These are phyloP conservation scores for Stentor coeruleus DNA, from an alignment of 73 alveolate genomes.

Conservation along the genomic window DNA sequence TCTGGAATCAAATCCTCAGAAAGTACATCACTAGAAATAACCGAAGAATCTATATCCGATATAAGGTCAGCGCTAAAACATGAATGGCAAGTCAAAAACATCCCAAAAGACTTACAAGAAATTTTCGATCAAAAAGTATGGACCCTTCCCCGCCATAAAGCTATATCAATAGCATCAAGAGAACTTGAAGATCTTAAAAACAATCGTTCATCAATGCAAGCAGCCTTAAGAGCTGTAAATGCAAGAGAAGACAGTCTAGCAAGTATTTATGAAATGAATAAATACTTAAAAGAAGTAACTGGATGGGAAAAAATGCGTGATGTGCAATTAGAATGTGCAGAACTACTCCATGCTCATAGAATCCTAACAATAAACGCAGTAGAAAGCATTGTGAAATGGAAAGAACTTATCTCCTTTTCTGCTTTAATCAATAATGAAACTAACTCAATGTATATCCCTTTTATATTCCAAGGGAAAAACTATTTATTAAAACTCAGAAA, in stretches of 20 bases:
- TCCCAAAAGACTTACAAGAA: not conserved
- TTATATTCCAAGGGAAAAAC: constrained; percentile 55
- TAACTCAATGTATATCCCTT: constrained; percentile 35
- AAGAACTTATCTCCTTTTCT: not conserved
- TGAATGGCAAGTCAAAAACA: not conserved
- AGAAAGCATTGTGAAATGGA: constrained; percentile 28
- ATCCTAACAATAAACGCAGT: constrained; percentile 22
- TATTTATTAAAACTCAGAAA: constrained; percentile 49
- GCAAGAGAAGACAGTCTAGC: constrained; percentile 27
- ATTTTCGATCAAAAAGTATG: not conserved
- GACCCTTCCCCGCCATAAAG: constrained; percentile 26
- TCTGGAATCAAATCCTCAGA: not conserved
- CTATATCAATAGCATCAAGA: not conserved
- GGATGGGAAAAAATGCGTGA: constrained; percentile 12
- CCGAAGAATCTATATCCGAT: not conserved
- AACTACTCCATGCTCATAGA: constrained; percentile 29
- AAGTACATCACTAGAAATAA: not conserved
- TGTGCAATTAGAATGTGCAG: constrained; percentile 21
- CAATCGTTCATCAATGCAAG: constrained; percentile 3
- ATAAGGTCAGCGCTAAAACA: not conserved
- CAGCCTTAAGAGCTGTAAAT: constrained; percentile 13
- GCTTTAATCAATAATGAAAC: constrained; percentile 12
- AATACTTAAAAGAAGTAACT: not conserved
- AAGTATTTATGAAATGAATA: constrained; percentile 9
- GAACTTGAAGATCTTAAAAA: constrained; percentile 23